Percentiles rank a stretch among this genome's conserved stretches.
phyloP scores from a whole-genome alignment of 495 filamentous ascomycete genomes.

The Platismatia glauca region DNA sequence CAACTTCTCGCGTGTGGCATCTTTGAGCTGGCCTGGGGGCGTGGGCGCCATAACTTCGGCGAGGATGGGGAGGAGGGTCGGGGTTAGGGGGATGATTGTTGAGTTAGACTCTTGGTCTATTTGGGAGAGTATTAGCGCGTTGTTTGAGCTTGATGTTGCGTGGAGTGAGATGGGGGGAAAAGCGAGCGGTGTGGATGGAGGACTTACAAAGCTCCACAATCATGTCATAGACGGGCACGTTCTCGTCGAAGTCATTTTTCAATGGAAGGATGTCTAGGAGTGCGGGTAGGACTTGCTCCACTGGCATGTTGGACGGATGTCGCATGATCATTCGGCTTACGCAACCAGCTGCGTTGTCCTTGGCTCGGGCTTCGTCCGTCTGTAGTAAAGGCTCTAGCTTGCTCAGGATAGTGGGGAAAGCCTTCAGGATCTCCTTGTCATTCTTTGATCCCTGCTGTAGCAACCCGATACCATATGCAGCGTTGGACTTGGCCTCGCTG shows the following conservation, averaged over 20 bases:
- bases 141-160: not conserved
- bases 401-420: slow-evolving; percentile 64
- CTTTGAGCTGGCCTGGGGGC: slow-evolving; percentile 70
- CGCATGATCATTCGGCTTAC: slow-evolving; percentile 83
- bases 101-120: slow-evolving; percentile 63
- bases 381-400: slow-evolving; percentile 80
- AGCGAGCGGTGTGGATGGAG: slow-evolving; percentile 20
- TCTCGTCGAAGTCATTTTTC: slow-evolving; percentile 94
- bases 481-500: slow-evolving; percentile 86
- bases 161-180: not conserved
- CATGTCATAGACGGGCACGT: slow-evolving; percentile 82
- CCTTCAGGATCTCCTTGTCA: slow-evolving; percentile 57
- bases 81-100: slow-evolving; percentile 67
- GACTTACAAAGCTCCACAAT: slow-evolving; percentile 80
- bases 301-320: slow-evolving; percentile 67
- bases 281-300: slow-evolving; percentile 69
- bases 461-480: slow-evolving; percentile 81
- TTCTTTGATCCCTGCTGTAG: slow-evolving; percentile 71
- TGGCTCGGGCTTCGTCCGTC: slow-evolving; percentile 61
- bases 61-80: slow-evolving; percentile 68
- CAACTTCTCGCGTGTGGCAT: slow-evolving; percentile 63
- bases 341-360: slow-evolving; percentile 93
- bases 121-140: not conserved
- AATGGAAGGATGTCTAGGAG: slow-evolving; percentile 74
- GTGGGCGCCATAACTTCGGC: slow-evolving; percentile 61